These are phyloP conservation scores for Syzygium oleosum DNA, from an alignment of 345 rosid species.

Conservation along the genomic window DNA sequence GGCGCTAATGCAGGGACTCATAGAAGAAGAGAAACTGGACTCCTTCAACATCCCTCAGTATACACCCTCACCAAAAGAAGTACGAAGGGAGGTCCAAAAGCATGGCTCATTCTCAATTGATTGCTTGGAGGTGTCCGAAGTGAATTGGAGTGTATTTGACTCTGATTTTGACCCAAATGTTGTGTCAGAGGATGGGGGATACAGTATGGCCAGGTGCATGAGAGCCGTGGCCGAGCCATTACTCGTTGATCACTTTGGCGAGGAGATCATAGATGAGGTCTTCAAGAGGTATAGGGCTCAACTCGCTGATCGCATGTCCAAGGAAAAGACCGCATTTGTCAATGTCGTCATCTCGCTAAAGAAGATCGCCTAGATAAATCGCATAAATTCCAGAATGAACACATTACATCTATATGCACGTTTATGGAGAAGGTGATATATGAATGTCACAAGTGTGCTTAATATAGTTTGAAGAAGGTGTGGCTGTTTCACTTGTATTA, in stretches of 20 bases:
- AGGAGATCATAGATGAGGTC: conserved; percentile 17
- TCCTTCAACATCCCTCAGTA: conserved; percentile 45
- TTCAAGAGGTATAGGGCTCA: conserved; percentile 5
- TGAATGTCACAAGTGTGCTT: not conserved
- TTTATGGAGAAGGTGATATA: not conserved
- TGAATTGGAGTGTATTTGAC: conserved; percentile 21
- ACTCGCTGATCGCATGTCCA: not conserved
- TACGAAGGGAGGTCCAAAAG: conserved; percentile 17
- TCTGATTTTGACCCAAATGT: not conserved
- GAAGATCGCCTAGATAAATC: not conserved
- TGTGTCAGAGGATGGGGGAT: conserved; percentile 10
- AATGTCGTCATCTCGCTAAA: conserved; percentile 3
- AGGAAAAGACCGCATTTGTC: conserved; percentile 4
- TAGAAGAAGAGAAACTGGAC: conserved; percentile 26
- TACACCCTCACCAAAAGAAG: conserved; percentile 39
- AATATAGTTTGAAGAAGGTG: not conserved
- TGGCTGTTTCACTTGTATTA: not conserved
- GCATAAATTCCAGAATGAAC: not conserved
- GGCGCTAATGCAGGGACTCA: conserved; percentile 16
- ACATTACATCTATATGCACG: not conserved
- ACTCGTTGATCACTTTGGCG: conserved; percentile 40
- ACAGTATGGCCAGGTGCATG: conserved; percentile 28
- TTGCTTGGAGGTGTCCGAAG: conserved; percentile 21
- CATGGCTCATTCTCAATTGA: conserved; percentile 35
- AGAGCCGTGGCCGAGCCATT: conserved; percentile 57